A percentile compares a stretch with the other conserved stretches of the same genome.
These are phyloP conservation scores for Yamadazyma laniorum DNA, from an alignment of 805 yeast genomes.

Conservation along the genomic window DNA sequence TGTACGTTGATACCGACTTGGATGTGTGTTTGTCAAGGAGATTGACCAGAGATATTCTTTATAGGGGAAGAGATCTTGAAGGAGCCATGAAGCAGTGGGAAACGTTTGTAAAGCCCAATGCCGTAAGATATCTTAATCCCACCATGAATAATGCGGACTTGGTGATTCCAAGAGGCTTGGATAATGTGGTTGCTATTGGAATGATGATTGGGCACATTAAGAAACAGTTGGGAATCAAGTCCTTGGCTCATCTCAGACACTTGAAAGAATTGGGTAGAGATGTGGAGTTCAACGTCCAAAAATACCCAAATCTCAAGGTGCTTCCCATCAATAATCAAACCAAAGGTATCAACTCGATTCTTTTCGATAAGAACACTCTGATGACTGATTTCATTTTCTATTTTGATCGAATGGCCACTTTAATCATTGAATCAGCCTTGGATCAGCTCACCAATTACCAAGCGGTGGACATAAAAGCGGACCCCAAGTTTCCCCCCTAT, in stretches of 20 bases:
- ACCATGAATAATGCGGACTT: slow-evolving; percentile 80
- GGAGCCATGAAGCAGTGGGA: slow-evolving; percentile 92
- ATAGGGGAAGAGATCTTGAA: slow-evolving; percentile 78
- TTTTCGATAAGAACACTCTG: slow-evolving; percentile 52
- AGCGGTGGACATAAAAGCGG: slow-evolving; percentile 23
- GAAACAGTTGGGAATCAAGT: slow-evolving; percentile 65
- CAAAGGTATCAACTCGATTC: slow-evolving; percentile 65
- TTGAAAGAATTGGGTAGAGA: slow-evolving; percentile 55
- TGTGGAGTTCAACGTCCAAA: slow-evolving; percentile 27
- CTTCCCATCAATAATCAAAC: slow-evolving; percentile 63
- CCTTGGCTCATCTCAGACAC: slow-evolving; percentile 63
- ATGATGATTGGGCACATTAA: slow-evolving; percentile 77
- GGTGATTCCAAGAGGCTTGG: slow-evolving; percentile 87
- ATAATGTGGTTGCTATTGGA: slow-evolving; percentile 75
- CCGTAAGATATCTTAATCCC: slow-evolving; percentile 70
- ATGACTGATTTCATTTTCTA: slow-evolving; percentile 82
- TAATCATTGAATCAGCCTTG: slow-evolving; percentile 66
- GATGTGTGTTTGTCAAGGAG: slow-evolving; percentile 91
- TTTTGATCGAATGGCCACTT: slow-evolving; percentile 77
- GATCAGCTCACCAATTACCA: slow-evolving; percentile 49
- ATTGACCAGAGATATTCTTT: slow-evolving; percentile 78
- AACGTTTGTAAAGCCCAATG: slow-evolving; percentile 86
- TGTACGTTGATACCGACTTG: slow-evolving; percentile 90
- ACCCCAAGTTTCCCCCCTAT: slow-evolving; percentile 17
- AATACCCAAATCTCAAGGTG: slow-evolving; percentile 31